Conservation (phyloP, 2,329 filamentous ascomycete genomes). For the Fusarium sp. region DNA sequence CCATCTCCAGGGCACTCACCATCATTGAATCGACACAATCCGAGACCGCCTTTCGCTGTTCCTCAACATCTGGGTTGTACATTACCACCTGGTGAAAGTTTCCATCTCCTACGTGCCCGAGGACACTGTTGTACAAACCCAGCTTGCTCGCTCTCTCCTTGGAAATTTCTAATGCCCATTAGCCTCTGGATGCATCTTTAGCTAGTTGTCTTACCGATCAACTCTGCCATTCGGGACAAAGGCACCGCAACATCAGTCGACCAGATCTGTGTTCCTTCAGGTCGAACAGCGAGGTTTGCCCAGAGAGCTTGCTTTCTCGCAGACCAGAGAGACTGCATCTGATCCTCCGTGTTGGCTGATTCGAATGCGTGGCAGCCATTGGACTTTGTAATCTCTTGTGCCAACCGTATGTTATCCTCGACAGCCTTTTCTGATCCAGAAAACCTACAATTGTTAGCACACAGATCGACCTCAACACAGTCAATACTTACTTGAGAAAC, state of each 20-base stretch:
- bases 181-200: neutral
- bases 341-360: constrained; percentile 73
- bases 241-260: constrained; percentile 86
- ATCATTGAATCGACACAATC: constrained; percentile 77
- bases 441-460: constrained; percentile 55
- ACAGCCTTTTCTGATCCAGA: constrained; percentile 72
- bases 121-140: constrained; percentile 73
- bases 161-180: constrained; percentile 63
- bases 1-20: constrained; percentile 75
- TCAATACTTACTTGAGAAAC: constrained; percentile 70
- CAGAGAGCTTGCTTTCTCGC: constrained; percentile 81
- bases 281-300: constrained; percentile 75
- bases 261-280: constrained; percentile 74
- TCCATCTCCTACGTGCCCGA: constrained; percentile 80
- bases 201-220: constrained; percentile 61
- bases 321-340: constrained; percentile 79
- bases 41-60: constrained; percentile 66
- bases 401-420: constrained; percentile 67
- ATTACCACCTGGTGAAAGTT: constrained; percentile 74
- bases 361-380: constrained; percentile 71
- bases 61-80: constrained; percentile 62
- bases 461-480: no score
- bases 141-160: constrained; percentile 73
- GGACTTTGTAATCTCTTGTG: constrained; percentile 66
- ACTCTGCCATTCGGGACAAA: constrained; percentile 76